Base-by-base conservation (phyloP, 2,329 filamentous ascomycete genomes). In the Diaporthe caulivora region DNA sequence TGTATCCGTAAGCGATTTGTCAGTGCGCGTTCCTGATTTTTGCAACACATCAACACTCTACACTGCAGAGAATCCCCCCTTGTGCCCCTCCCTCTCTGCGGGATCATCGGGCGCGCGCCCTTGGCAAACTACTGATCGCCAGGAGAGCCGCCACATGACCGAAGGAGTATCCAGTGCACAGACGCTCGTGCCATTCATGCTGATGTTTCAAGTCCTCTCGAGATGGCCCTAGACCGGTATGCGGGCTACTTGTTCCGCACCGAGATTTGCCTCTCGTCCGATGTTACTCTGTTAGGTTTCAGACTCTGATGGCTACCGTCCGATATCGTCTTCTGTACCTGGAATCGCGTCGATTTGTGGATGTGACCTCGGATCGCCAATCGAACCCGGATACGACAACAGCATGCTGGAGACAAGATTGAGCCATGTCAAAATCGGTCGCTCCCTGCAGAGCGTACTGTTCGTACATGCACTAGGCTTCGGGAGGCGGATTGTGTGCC, bases 81-180 rank as follows among this genome's bases (percentile, higher is more conserved):
- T 37, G 29, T 1, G 3, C 34, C 31, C 55, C 11, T n/a, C 40
- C 42, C 2, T 10, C 21, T 37, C 8, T 17, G 44, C 15, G 13
- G 62, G 62, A 65, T 65, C 44, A 49, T 51, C 62, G 62, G 21
- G 62, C 44, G 62, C 62, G 62, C 62, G 44, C 62, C 31, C 44
- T 65, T 51, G 62, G 62, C 44, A 65, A 65, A 40, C 62, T 49
- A 65, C n/a, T 34, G 29, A 37, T 51, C 31, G 31, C 62, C 26
- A 51, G 24, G 42, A 29, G 21, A 13, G 18, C 2, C 24, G 9
- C 26, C 60, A 47, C 60, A 37, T 37, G 29, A 65, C 21, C 60
- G 42, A 65, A 26, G 42, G 29, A 9, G 26, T 65, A 24, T 24
- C 21, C 37, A 40, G 13, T 65, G 44, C 62, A 65, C 62, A 37